Evolutionary conservation across 1,284 basidiomycete genomes (phyloP).

Genomic region (Ceratobasidium sp.): DNA sequence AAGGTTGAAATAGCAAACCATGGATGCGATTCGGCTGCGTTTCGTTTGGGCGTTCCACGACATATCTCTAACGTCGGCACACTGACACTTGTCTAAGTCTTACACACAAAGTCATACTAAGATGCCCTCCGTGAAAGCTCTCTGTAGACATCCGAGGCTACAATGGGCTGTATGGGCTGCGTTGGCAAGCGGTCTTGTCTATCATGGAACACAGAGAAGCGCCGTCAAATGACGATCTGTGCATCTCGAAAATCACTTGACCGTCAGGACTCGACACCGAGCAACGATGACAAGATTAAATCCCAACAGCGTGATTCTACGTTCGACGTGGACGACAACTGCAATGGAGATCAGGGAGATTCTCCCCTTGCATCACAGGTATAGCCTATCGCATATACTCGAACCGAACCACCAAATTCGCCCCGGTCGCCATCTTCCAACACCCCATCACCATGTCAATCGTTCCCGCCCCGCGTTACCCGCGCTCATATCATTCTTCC

Average conservation of each 20-base stretch:
- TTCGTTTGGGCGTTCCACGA: too few species aligned
- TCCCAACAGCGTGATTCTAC: neutral
- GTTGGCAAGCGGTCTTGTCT: neutral
- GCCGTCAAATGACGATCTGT: neutral
- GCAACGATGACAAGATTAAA: neutral
- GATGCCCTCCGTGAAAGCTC: neutral
- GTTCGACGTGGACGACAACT: neutral
- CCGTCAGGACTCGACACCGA: neutral
- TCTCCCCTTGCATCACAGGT: neutral
- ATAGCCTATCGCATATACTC: neutral
- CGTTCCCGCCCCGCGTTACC: neutral
- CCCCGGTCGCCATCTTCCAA: neutral
- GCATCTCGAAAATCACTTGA: neutral
- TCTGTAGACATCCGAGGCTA: neutral
- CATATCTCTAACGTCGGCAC: too few species aligned
- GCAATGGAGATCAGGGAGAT: neutral
- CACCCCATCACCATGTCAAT: constrained; percentile 21
- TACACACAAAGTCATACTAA: too few species aligned
- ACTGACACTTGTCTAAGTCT: too few species aligned
- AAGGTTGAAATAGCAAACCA: too few species aligned
- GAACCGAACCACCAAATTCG: neutral
- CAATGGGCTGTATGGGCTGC: neutral
- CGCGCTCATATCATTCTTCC: neutral
- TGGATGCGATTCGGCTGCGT: too few species aligned
- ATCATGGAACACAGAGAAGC: neutral